Evolutionary conservation across 345 rosid species (phyloP), one percentile per base, ranked within the genome.

Genomic region (Citrus unshiu): DNA sequence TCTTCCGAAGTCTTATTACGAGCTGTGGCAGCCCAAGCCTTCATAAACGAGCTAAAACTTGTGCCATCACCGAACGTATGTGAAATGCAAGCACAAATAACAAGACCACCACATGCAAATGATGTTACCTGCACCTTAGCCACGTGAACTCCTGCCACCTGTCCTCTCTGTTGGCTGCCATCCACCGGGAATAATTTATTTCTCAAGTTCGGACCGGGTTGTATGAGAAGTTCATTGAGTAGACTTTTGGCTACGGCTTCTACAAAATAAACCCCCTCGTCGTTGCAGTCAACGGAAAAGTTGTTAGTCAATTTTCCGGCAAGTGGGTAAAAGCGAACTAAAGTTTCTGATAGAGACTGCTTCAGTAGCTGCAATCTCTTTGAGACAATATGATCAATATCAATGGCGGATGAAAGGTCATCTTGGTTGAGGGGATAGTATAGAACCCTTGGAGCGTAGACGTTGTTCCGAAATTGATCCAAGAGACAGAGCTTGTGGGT

Each of bases 281-380:
- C 85, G 19, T 86, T 82, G 29, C 87, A 82, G 22, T 83, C 82
- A 0, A 81, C 72, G 71, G 70, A 57, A 24, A 74, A 54, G 27
- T 64, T 70, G 14, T 69, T 73, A 30, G 75, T 58, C 77, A 12
- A 43, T 43, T 78, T 78, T 35, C 84, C 81, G 0, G 86, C 84
- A 34, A 79, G 69, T 7, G 79, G 77, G 71, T 81, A 80, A 18
- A 84, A 81, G 21, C 12, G 14, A 1, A 68, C 14, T 46, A 86
- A 56, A 21, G 80, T 37, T 35, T 81, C 83, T 19, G 84, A 81
- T 4, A 59, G 18, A 4, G 89, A 74, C 30, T 75, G 30, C 80
- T 76, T 68, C 4, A 80, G 64, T 27, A n/a, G 21, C 5, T 1
- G 4, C 27, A 57, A 9, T 32, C 62, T 27, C 64, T 64, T 39